Evolutionary conservation across 116 monocot species (phyloP).

Genomic region (Cymodocea nodosa): DNA sequence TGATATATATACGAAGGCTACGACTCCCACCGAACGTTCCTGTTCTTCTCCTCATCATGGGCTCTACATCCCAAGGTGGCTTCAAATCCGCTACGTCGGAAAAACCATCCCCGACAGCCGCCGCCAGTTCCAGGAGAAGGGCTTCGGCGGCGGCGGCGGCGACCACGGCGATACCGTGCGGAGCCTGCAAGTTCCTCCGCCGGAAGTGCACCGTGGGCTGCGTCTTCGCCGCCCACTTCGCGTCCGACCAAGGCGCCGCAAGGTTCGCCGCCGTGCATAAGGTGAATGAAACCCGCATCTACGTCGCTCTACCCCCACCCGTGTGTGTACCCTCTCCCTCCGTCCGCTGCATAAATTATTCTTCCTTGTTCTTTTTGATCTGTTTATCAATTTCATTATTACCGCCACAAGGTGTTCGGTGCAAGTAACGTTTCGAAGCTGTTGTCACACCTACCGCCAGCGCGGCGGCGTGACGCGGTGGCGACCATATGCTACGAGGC

Average conservation of each 20-base stretch:
- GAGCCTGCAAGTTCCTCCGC: slow-evolving; percentile 60
- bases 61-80: background rate
- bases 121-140: background rate
- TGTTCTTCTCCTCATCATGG: background rate
- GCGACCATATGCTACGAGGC: slow-evolving; percentile 67
- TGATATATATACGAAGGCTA: background rate
- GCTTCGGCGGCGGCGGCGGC: background rate
- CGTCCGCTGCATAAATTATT: no score
- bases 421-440: slow-evolving; percentile 75
- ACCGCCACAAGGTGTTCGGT: slow-evolving; percentile 30
- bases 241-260: slow-evolving; percentile 33
- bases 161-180: slow-evolving; percentile 24
- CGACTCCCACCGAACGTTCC: background rate
- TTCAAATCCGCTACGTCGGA: no score
- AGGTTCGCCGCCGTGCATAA: slow-evolving; percentile 37
- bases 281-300: no score
- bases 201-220: slow-evolving; percentile 42
- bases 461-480: slow-evolving; percentile 33
- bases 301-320: no score
- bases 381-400: no score
- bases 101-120: background rate
- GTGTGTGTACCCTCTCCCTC: no score
- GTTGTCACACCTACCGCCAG: slow-evolving; percentile 26
- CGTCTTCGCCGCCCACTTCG: slow-evolving; percentile 48
- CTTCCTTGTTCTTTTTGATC: no score